phyloP scores from a whole-genome alignment of 1,284 basidiomycete genomes.

The Lignosus rhinocerotis region DNA sequence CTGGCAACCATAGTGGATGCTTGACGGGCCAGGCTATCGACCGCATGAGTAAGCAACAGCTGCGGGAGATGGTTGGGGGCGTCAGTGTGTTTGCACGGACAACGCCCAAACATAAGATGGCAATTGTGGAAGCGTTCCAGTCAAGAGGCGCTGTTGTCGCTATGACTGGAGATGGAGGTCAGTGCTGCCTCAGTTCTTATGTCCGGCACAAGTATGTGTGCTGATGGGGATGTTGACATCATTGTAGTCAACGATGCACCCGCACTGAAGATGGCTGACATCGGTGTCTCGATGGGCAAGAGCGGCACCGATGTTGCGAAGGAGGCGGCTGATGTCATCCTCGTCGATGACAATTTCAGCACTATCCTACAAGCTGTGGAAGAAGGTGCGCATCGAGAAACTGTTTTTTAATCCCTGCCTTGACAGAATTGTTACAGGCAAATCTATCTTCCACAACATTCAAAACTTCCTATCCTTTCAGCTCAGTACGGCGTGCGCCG shows the following conservation, averaged over 20 bases:
- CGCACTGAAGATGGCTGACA: conserved; percentile 96
- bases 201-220: background rate
- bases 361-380: conserved; percentile 94
- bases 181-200: conserved; percentile 18
- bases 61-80: conserved; percentile 80
- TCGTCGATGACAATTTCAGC: conserved; percentile 97
- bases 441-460: conserved; percentile 98
- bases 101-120: conserved; percentile 97
- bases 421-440: conserved; percentile 49
- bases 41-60: conserved; percentile 74
- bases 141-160: conserved; percentile 87
- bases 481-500: conserved; percentile 94
- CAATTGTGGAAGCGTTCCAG: conserved; percentile 93
- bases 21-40: conserved; percentile 91
- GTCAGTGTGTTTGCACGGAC: conserved; percentile 93
- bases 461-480: conserved; percentile 98
- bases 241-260: conserved; percentile 93
- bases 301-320: conserved; percentile 98
- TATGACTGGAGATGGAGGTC: conserved; percentile 95
- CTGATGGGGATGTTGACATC: background rate
- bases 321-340: conserved; percentile 95
- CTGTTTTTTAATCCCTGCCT: background rate
- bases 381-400: conserved; percentile 64
- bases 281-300: conserved; percentile 97
- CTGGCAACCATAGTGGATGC: conserved; percentile 40